Evolutionary conservation across 2,329 filamentous ascomycete species (phyloP).

Genomic region (Colletotrichum spinosum): DNA sequence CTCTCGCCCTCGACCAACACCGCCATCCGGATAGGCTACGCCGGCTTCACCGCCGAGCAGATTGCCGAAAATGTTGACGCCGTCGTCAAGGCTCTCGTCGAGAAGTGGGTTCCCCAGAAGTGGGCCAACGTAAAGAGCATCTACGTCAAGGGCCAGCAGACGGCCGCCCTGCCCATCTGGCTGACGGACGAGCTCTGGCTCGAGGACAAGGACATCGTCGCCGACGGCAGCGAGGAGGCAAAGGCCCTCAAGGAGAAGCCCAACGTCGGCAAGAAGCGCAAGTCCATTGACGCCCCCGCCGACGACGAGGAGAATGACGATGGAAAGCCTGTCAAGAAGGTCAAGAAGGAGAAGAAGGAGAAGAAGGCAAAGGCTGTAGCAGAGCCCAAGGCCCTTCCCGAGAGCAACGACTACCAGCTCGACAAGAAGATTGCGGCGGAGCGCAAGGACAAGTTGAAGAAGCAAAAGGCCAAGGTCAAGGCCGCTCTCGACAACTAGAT

Average conservation of each 20-base stretch:
- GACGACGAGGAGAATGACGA: slow-evolving; percentile 47
- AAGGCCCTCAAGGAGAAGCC: slow-evolving; percentile 61
- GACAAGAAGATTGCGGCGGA: slow-evolving; percentile 68
- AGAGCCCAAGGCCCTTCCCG: slow-evolving; percentile 44
- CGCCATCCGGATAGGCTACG: slow-evolving; percentile 81
- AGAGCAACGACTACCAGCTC: slow-evolving; percentile 63
- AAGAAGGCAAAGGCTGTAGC: not conserved
- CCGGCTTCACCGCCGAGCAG: slow-evolving; percentile 79
- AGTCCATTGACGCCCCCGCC: slow-evolving; percentile 54
- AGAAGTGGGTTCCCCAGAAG: slow-evolving; percentile 85
- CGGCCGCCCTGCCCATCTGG: slow-evolving; percentile 93
- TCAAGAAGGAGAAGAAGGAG: slow-evolving; percentile 40
- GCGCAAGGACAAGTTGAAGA: slow-evolving; percentile 67
- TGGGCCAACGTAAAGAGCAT: slow-evolving; percentile 88
- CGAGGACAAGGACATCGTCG: slow-evolving; percentile 79
- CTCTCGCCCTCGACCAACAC: slow-evolving; percentile 84
- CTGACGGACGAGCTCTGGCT: slow-evolving; percentile 92
- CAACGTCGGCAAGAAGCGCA: slow-evolving; percentile 75
- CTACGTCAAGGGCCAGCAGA: slow-evolving; percentile 91
- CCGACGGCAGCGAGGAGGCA: slow-evolving; percentile 65
- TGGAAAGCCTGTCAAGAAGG: slow-evolving; percentile 56
- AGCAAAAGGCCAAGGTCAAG: slow-evolving; percentile 69
- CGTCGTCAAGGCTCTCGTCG: slow-evolving; percentile 76
- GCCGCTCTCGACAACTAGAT: slow-evolving; percentile 59
- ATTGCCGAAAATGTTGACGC: slow-evolving; percentile 84